Evolutionary conservation across 2,329 filamentous ascomycete genomes (phyloP), one percentile per base, ranked within the genome.

Genomic region (Paramyrothecium sp.): DNA sequence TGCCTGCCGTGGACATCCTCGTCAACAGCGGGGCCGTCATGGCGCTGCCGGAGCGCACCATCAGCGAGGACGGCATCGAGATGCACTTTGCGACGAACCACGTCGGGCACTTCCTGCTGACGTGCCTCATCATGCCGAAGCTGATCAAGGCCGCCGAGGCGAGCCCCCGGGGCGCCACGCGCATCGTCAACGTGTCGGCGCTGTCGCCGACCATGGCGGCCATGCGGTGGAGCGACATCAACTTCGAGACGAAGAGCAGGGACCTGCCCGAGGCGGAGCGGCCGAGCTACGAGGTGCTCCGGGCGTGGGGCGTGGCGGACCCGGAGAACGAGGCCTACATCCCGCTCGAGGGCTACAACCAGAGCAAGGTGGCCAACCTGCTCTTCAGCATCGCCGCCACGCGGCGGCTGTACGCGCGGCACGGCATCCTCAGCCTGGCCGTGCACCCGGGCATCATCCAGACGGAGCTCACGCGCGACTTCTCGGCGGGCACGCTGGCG

Each of bases 131-230:
- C 54, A 65, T 72, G 60, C 60, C 62, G 4, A 74, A 72, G 62
- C 58, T 78, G 7, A 57, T 70, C 17, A 59, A 67, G 2, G 63
- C 67, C 1, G 58, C 70, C 2, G 19, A 61, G 11, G 58, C 54
- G 12, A 60, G 62, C 60, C 65, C 72, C 3, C 63, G 63, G 34
- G 66, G 66, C 53, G 63, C 69, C 20, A 60, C 66, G 70, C 67
- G 75, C 3, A 61, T 81, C 13, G 71, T 81, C 8, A 78, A 72
- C 56, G 65, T 81, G n/a, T 70, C 71, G 20, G 78, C 78, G 57
- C 65, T 72, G 33, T 77, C 75, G 3, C 70, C 80, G 61, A 66
- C 69, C 16, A 34, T 76, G 17, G 63, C 65, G 3, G 70, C 70
- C 4, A 63, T 80, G 20, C 66, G 75, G 5, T 79, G 75, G 61